A percentile compares a stretch with the other conserved stretches of the same genome.
phyloP scores from a whole-genome alignment of 2,329 filamentous ascomycete species.

The Fragosphaeria purpurea region DNA sequence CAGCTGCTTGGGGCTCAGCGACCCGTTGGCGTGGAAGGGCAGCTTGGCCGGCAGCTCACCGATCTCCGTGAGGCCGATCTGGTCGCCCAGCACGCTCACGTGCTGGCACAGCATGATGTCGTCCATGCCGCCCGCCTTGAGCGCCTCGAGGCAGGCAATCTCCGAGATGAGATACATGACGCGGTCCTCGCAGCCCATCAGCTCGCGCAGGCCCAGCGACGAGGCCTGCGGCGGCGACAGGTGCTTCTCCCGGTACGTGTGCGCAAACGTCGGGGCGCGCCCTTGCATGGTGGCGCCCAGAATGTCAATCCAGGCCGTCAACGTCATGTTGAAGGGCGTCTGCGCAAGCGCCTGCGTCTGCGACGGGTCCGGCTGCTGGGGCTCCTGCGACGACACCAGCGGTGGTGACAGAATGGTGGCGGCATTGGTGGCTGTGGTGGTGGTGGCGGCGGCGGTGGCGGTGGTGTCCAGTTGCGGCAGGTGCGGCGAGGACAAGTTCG shows the following conservation, averaged over 20 bases:
- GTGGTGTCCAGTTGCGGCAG: background rate
- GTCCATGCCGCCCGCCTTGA: slow-evolving; percentile 75
- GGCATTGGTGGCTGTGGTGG: background rate
- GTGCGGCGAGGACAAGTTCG: background rate
- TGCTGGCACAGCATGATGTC: slow-evolving; percentile 81
- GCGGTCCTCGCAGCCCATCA: slow-evolving; percentile 95
- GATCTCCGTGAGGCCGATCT: slow-evolving; percentile 73
- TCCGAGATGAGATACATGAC: slow-evolving; percentile 98
- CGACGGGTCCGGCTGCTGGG: slow-evolving; percentile 10
- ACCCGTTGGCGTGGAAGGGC: slow-evolving; percentile 58
- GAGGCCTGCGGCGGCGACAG: slow-evolving; percentile 53
- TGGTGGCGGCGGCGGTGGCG: background rate
- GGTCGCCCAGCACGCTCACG: slow-evolving; percentile 75
- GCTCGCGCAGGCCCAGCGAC: slow-evolving; percentile 67
- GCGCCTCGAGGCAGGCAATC: slow-evolving; percentile 86
- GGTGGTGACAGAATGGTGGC: no score
- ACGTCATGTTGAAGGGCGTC: slow-evolving; percentile 88
- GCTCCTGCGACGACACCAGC: background rate
- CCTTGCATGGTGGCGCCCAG: slow-evolving; percentile 88
- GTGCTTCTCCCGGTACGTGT: slow-evolving; percentile 93
- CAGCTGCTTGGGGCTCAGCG: slow-evolving; percentile 72
- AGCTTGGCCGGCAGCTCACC: slow-evolving; percentile 47
- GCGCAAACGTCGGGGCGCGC: slow-evolving; percentile 74
- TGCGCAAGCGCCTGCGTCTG: slow-evolving; percentile 40
- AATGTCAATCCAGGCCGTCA: slow-evolving; percentile 94